A percentile compares a stretch with the other conserved stretches of the same genome.
Evolutionary conservation across 345 rosid species (phyloP).

Genomic region (Gossypium arboreum): DNA sequence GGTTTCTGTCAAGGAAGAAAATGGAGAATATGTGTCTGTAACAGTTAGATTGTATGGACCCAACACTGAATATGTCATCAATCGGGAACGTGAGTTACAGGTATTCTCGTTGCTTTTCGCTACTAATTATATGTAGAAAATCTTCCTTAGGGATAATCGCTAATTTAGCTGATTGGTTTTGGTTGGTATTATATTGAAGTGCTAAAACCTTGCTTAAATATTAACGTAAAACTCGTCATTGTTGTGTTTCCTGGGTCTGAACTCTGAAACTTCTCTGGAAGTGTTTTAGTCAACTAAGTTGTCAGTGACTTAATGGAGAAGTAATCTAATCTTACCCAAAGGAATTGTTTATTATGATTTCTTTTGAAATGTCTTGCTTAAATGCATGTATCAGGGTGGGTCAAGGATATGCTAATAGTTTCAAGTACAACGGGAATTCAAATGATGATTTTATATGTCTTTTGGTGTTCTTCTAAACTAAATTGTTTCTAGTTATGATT

Average conservation of each 20-base stretch:
- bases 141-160: not conserved
- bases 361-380: conserved; percentile 2
- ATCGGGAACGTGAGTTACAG: conserved; percentile 70
- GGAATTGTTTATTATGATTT: not conserved
- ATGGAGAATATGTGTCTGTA: conserved; percentile 40
- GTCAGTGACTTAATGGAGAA: conserved; percentile 1
- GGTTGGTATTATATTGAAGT: not conserved
- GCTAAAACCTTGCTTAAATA: not conserved
- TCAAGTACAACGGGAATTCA: not conserved
- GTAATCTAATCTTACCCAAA: not conserved
- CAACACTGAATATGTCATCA: conserved; percentile 81
- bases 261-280: not conserved
- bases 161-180: not conserved
- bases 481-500: not conserved
- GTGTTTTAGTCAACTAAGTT: conserved; percentile 10
- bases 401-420: not conserved
- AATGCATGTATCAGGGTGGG: not conserved
- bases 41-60: conserved; percentile 90
- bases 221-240: not conserved
- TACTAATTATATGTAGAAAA: not conserved
- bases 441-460: not conserved
- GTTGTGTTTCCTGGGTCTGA: not conserved
- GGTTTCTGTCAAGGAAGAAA: conserved; percentile 75
- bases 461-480: not conserved
- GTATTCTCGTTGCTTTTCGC: conserved; percentile 27